Percentiles rank a stretch among this genome's conserved stretches.
Conservation (phyloP, 495 filamentous ascomycete genomes). For the Tricharina praecox region DNA sequence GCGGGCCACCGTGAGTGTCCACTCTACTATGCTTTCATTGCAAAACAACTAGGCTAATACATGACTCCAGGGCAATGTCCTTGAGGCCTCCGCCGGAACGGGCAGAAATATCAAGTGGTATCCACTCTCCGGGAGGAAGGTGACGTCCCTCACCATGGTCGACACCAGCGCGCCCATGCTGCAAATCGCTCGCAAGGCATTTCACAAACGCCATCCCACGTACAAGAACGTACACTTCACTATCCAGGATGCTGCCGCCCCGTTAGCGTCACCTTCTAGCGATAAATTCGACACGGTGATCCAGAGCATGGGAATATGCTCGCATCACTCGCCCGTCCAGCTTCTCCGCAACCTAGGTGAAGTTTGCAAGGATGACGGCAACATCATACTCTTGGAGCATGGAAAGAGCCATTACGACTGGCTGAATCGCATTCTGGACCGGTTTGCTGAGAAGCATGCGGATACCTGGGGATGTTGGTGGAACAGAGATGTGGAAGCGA, state of each 20-base stretch:
- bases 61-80: slow-evolving; percentile 47
- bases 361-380: slow-evolving; percentile 40
- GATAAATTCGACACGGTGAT: slow-evolving; percentile 65
- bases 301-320: slow-evolving; percentile 89
- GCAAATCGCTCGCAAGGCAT: slow-evolving; percentile 42
- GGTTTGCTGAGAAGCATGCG: slow-evolving; percentile 59
- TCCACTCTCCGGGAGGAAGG: slow-evolving; percentile 26
- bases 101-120: slow-evolving; percentile 74
- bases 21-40: not conserved
- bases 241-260: slow-evolving; percentile 28
- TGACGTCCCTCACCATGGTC: slow-evolving; percentile 40
- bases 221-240: slow-evolving; percentile 32
- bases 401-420: slow-evolving; percentile 60
- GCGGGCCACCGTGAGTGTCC: slow-evolving; percentile 30
- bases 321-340: slow-evolving; percentile 52
- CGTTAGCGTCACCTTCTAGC: slow-evolving; percentile 14
- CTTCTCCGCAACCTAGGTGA: slow-evolving; percentile 46
- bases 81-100: slow-evolving; percentile 84
- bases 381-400: slow-evolving; percentile 81
- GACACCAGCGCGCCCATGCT: slow-evolving; percentile 52
- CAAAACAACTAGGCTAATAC: not conserved
- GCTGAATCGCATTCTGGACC: slow-evolving; percentile 66
- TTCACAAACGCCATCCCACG: slow-evolving; percentile 33
- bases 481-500: slow-evolving; percentile 70
- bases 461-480: slow-evolving; percentile 76